Evolutionary conservation across 163 green algal species (phyloP), one percentile per base, ranked within the genome.

Genomic region (Scenedesmus sp.): DNA sequence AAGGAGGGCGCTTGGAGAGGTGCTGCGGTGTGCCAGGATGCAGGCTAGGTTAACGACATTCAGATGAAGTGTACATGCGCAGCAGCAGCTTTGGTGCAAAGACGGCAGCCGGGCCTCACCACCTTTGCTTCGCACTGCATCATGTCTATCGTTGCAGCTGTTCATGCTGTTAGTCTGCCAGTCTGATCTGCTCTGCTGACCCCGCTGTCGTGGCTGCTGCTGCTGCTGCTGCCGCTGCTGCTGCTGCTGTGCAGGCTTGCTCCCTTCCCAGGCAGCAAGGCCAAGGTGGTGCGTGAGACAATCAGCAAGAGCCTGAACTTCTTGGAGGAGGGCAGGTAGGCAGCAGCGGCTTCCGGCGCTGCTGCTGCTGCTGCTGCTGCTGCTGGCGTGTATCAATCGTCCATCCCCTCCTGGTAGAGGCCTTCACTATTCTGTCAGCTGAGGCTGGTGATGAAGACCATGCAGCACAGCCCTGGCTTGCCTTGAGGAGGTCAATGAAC

Each of bases 161-260:
- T n/a, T n/a, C n/a, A n/a, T n/a, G 44, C 80, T 44, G 40, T 24
- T 6, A 0, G 78, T 20, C 1, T 84, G 30, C 15, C 15, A 35
- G 61, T 3, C 61, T 73, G 30, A 22, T 22, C 10, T 15, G 37
- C 18, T 44, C 73, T 82, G 73, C 13, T 46, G 7, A 51, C 9
- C 73, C 35, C 33, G n/a, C 15, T 15, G 35, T 51, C 33, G 33
- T 16, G 22, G 30, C 18, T 88, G 83, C 40, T 79, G 83, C 83
- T 88, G 49, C 46, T 86, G 46, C 35, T 86, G 81, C 59, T 70
- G 83, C 56, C 73, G 49, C 83, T 80, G 81, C 33, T 72, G 81
- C 81, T 86, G 42, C 40, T 84, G 40, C 26, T 84, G 78, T 73
- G 53, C 88, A 92, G 88, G 43, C 51, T 92, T 7, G 89, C 89